Evolutionary conservation across 768 basidiomycete species (phyloP), one percentile per base, ranked within the genome.

Genomic region (Lepiota brunneoincarnata): DNA sequence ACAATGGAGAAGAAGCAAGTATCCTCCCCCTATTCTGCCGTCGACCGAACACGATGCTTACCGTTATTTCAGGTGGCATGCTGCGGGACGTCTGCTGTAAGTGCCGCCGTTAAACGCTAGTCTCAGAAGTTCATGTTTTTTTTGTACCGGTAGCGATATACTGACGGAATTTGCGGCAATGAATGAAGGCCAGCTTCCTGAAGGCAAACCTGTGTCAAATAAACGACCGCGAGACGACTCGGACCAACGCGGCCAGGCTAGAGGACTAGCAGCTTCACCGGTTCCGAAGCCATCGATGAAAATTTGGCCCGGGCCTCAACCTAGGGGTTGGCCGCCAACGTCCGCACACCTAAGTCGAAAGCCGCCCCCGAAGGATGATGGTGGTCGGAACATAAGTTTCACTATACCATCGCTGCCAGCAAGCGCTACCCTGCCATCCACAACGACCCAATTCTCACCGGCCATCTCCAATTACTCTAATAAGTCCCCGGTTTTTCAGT

Each of bases 81-180:
- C 64, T 9, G 68, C 72, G 36, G 78, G 76, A 12, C 69, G 71
- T 39, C 58, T 73, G 18, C 63, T 68, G 75, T 74, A 50, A 55
- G 65, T 59, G 14, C 34, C 35, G 69, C 72, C 20, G 70, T 36
- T 20, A 2, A 72, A 42, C 6, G 34, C 7, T 28, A 20, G 34
- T 2, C 37, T 47, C 15, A 31, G n/a, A 35, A 43, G 20, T 43
- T 17, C 44, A 15, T 23, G 15, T 15, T 15, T 18, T 7, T 74
- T n/a, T 48, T 23, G 9, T 28, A 31, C 50, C 10, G 26, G 1
- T 54, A 85, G 84, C 75, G 83, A 86, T 55, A 74, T 86, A 52
- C 64, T 86, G 35, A 79, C 77, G 49, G 84, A 82, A 54, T 70
- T 85, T 1, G 79, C 78, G 18, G 77, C 75, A 1, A 75, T 81